Evolutionary conservation across 2,329 filamentous ascomycete species (phyloP).

Genomic region (Colletotrichum tofieldiae): DNA sequence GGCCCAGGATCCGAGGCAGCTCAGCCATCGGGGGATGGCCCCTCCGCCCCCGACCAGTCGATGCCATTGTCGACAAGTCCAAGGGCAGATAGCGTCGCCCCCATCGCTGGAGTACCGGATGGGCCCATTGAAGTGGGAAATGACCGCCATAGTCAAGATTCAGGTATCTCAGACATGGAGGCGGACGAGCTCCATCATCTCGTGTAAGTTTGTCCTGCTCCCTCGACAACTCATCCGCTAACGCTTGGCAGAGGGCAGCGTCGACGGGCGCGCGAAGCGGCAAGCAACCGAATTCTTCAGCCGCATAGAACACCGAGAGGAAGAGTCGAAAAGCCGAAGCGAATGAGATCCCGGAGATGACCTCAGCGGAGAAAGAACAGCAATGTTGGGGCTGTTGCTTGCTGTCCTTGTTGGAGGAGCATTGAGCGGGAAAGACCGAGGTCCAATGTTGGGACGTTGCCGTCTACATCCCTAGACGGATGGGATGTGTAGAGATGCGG

Average conservation of each 20-base stretch:
- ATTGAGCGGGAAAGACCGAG: too few relatives aligned
- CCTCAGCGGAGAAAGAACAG: background rate
- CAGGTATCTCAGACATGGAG: constrained; percentile 23
- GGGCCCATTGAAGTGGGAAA: constrained; percentile 20
- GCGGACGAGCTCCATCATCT: constrained; percentile 18
- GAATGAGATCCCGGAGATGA: constrained; percentile 22
- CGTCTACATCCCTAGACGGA: background rate
- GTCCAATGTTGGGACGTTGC: background rate
- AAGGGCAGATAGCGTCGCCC: background rate
- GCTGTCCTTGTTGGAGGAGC: background rate
- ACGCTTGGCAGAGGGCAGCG: constrained; percentile 4
- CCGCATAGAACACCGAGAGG: constrained; percentile 7
- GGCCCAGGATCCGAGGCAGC: background rate
- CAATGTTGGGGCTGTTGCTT: background rate
- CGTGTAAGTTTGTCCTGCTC: background rate
- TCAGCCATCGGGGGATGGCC: background rate
- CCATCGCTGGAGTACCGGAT: background rate
- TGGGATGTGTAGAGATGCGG: background rate
- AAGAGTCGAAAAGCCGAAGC: constrained; percentile 26
- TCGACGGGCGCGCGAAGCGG: constrained; percentile 22
- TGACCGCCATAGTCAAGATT: constrained; percentile 11
- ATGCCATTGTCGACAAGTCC: background rate
- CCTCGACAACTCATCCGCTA: background rate
- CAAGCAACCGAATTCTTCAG: constrained; percentile 5
- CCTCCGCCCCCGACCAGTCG: background rate